These are phyloP conservation scores for Quercus cerris DNA, from an alignment of 306 rosid genomes.

Conservation along the genomic window DNA sequence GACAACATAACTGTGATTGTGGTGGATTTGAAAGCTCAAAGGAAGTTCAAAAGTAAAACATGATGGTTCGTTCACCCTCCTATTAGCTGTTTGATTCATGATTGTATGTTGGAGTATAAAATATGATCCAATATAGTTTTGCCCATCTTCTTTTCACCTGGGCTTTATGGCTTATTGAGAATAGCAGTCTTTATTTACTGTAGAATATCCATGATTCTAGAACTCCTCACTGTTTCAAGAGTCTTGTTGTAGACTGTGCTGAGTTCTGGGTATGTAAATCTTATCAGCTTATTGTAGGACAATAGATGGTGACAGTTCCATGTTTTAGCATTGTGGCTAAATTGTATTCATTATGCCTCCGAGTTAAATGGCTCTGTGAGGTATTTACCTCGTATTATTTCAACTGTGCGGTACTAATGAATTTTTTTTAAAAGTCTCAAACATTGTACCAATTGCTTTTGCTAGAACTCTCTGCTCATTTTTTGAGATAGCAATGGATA, in stretches of 20 bases:
- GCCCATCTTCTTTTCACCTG: conserved; percentile 67
- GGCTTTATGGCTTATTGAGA: conserved; percentile 48
- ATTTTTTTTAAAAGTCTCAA: not conserved
- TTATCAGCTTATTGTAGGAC: conserved; percentile 40
- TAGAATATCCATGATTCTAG: conserved; percentile 42
- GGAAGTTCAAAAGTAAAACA: conserved; percentile 76
- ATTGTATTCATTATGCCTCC: conserved; percentile 67
- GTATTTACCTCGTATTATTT: conserved; percentile 44
- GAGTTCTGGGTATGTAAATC: conserved; percentile 59
- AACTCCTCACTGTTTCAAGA: conserved; percentile 33
- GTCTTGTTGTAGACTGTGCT: conserved; percentile 30
- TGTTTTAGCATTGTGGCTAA: conserved; percentile 32
- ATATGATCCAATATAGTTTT: conserved; percentile 37
- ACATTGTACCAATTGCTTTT: not conserved
- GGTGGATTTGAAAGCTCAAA: conserved; percentile 84
- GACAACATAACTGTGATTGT: conserved; percentile 82
- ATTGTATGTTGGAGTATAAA: conserved; percentile 31
- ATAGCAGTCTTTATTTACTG: conserved; percentile 43
- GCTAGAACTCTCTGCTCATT: not conserved
- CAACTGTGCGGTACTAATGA: conserved; percentile 36
- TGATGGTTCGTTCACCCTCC: conserved; percentile 27
- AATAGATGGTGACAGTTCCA: conserved; percentile 30
- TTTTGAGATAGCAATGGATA: no score
- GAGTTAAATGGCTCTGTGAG: conserved; percentile 59
- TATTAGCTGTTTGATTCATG: conserved; percentile 10